These are phyloP conservation scores for Pilasporangium apinafurcum DNA, from an alignment of 352 stramenopile genomes.

Conservation along the genomic window DNA sequence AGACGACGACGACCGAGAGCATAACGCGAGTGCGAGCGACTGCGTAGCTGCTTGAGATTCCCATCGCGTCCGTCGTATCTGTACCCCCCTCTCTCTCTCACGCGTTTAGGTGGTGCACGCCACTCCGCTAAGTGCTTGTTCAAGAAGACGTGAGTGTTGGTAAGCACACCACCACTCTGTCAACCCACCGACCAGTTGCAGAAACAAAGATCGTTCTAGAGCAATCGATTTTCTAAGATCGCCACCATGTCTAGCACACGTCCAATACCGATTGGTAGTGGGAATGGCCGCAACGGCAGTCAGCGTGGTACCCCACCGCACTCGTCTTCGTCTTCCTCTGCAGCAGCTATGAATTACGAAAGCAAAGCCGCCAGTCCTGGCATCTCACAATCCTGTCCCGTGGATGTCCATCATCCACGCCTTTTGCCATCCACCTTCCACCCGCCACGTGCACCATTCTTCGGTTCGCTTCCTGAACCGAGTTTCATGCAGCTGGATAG, in stretches of 20 bases:
- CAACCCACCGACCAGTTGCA: no score
- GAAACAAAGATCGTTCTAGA: no score
- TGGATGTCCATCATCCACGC: no score
- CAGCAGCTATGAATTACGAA: no score
- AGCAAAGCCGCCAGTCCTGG: conserved; percentile 10
- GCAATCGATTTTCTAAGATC: no score
- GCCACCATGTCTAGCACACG: conserved; percentile 7
- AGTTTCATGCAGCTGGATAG: conserved; percentile 40
- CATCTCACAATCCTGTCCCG: conserved; percentile 62
- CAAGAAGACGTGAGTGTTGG: not conserved
- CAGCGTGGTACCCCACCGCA: conserved; percentile 5
- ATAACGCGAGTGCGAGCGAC: no score
- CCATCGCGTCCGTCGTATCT: no score
- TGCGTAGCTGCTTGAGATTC: no score
- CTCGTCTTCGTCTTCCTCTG: conserved; percentile 2
- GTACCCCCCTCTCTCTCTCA: conserved; percentile 3
- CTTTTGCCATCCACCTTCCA: conserved; percentile 34
- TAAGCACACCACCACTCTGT: no score
- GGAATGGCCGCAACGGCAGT: no score
- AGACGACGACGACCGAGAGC: no score
- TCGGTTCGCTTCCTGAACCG: conserved; percentile 61
- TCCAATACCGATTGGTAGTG: conserved; percentile 12
- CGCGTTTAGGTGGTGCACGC: no score
- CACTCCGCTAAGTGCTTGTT: not conserved
- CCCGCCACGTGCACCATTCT: conserved; percentile 40